Evolutionary conservation across 164 flowering plant genomes (phyloP), one percentile per base, ranked within the genome.

Genomic region (Macadamia tetraphylla): DNA sequence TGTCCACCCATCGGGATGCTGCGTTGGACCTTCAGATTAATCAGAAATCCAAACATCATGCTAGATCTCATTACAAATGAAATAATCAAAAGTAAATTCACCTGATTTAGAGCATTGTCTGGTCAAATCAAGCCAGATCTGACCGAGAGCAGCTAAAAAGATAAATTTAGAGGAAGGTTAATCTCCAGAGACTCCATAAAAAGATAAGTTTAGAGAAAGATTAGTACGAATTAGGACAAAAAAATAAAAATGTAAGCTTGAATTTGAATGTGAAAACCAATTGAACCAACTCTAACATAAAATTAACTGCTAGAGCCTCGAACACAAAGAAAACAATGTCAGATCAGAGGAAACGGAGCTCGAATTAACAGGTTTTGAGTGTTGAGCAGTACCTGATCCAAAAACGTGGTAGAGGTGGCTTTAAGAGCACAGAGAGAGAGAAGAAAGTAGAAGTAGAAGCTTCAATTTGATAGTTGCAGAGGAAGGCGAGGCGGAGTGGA

Each of bases 111-210:
- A 49, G 58, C 63, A 32, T 58, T 14, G 40, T 29, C 12, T 30
- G 5, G 40, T 35, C 40, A 35, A 53, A 63, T 42, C 62, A 44
- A 11, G 64, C 63, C 57, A 64, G 73, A 70, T 70, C 73, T 59
- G 48, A 48, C 58, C 3, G 40, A 57, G 18, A 40, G 49, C 42
- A 61, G 60, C 64, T 46, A 48, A 35, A 29, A 56, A 56, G 15
- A 53, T 12, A 49, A 44, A 62, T 9, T 62, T 15, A n/a, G 62
- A 53, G 9, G 23, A 9, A 42, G 43, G 61, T 53, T 10, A 68
- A 68, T 63, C 40, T 35, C 40, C 40, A 35, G 3, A 35, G 5
- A 35, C 55, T 13, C 12, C 44, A 42, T 23, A 23, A 23, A 23
- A 23, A 23, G 23, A 23, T 23, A 23, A 23, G 23, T 23, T 9